A percentile compares a stretch with the other conserved stretches of the same genome.
phyloP scores from a whole-genome alignment of 495 filamentous ascomycete genomes.

The Pseudotulostoma volvatum region DNA sequence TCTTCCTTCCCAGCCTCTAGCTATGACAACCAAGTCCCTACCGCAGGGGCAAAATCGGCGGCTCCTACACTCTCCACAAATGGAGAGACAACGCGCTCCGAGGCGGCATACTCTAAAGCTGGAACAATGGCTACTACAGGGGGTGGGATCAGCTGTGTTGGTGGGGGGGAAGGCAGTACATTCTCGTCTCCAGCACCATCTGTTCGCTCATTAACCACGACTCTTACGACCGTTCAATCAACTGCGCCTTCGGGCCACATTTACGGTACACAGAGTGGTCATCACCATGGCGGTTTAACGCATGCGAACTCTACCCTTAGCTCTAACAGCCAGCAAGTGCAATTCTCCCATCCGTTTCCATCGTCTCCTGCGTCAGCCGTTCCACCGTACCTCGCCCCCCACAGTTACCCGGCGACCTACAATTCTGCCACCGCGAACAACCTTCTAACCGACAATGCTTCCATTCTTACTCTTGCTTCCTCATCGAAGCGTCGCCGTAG shows the following conservation, averaged over 20 bases:
- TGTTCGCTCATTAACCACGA: constrained; percentile 81
- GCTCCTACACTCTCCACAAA: constrained; percentile 74
- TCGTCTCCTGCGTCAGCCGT: constrained; percentile 61
- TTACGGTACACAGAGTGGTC: constrained; percentile 24
- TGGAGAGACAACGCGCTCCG: constrained; percentile 53
- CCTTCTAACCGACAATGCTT: constrained; percentile 83
- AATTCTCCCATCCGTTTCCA: constrained; percentile 88
- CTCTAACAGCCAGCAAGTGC: constrained; percentile 36
- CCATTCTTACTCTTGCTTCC: constrained; percentile 88
- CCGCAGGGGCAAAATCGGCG: constrained; percentile 48
- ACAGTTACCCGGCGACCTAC: constrained; percentile 68
- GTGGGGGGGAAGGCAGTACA: constrained; percentile 62
- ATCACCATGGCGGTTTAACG: constrained; percentile 20
- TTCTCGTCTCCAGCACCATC: constrained; percentile 92
- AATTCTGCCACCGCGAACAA: constrained; percentile 80
- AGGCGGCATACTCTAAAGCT: constrained; percentile 62
- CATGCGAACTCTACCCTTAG: constrained; percentile 28
- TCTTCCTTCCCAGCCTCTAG: constrained; percentile 39
- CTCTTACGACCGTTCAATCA: constrained; percentile 91
- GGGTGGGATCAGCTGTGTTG: constrained; percentile 45
- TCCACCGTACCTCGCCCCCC: constrained; percentile 55
- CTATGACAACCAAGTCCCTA: constrained; percentile 40
- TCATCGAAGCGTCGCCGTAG: constrained; percentile 81
- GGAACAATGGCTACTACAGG: constrained; percentile 47
- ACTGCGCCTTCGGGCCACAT: constrained; percentile 50